Base-by-base conservation (phyloP, 306 rosid species). In the Corylus americana region DNA sequence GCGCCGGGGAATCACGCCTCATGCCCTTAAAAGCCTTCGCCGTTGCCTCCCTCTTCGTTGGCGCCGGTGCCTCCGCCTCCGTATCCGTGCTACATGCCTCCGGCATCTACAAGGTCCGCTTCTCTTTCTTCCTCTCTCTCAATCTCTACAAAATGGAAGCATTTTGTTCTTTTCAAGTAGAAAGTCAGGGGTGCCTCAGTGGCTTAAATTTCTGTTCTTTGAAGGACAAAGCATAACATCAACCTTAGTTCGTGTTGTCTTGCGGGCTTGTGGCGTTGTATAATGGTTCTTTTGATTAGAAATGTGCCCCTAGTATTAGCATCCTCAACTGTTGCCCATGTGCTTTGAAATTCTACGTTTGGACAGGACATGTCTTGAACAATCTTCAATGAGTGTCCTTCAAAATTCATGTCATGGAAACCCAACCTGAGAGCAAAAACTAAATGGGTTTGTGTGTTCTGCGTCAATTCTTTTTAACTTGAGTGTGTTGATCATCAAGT, bases 31-130 rank as follows among this genome's bases (percentile, higher is more conserved):
- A 88, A 66, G 97, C 98, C 78, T 92, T 88, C 74, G 85, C 83
- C 61, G 92, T 94, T 64, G 98, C 97, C 20, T 92, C 98, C 67
- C 97, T 94, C 83, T 86, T 91, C 83, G 85, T 94, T 62, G 90
- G 97, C 44, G 83, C 86, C 48, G 79, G 85, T 22, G 92, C 97
- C 85, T 87, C 97, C 22, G 87, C 97, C 50, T 70, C 91, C 84
- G 7, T 87, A 12, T 79, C 92, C 12, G 70, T 78, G 77, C 89
- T 94, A 74, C 91, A 85, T 27, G 68, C 89, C 29, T 84, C 87
- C 25, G 93, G 91, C 50, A 86, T 94, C 77, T 87, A 80, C 80
- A 81, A 86, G 92, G 98, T 92, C 37, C 1, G 35, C 16, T 22
- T 25, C 16, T 25, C 13, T 27, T 16, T 27, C 67, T 25, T 11